A percentile compares a stretch with the other conserved stretches of the same genome.
These are phyloP conservation scores for Parastagonospora nodorum DNA, from an alignment of 2,329 filamentous ascomycete genomes.

Conservation along the genomic window DNA sequence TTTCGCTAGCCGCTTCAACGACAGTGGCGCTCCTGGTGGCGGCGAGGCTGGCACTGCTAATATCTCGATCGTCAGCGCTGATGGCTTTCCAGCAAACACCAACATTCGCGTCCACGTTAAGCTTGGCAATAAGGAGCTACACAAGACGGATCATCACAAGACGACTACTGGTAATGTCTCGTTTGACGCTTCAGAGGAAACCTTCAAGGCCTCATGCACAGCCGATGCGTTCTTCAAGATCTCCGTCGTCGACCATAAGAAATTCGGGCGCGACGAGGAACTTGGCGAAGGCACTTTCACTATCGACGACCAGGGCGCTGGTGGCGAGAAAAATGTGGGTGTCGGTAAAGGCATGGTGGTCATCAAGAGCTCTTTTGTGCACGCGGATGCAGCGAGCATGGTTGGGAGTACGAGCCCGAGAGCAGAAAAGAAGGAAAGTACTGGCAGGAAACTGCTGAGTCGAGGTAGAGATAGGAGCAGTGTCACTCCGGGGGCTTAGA, in stretches of 20 bases:
- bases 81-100: constrained; percentile 74
- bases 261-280: constrained; percentile 80
- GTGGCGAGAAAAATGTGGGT: constrained; percentile 72
- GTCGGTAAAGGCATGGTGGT: constrained; percentile 75
- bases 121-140: constrained; percentile 72
- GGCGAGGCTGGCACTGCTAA: constrained; percentile 74
- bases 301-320: constrained; percentile 76
- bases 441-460: constrained; percentile 51
- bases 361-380: constrained; percentile 73
- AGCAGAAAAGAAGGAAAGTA: not conserved
- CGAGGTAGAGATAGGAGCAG: constrained; percentile 37
- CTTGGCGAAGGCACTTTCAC: constrained; percentile 89
- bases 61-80: constrained; percentile 79
- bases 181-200: constrained; percentile 59
- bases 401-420: constrained; percentile 41
- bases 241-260: constrained; percentile 81
- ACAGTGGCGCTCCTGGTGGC: constrained; percentile 49
- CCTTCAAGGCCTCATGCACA: constrained; percentile 76
- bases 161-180: constrained; percentile 64
- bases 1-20: constrained; percentile 47
- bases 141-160: constrained; percentile 93
- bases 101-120: constrained; percentile 80
- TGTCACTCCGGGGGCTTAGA: constrained; percentile 30
- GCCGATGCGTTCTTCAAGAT: constrained; percentile 87
- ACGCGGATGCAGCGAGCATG: constrained; percentile 46